A percentile compares a stretch with the other conserved stretches of the same genome.
Evolutionary conservation across 2,329 filamentous ascomycete species (phyloP).

Genomic region (Simplicillium aogashimaense): DNA sequence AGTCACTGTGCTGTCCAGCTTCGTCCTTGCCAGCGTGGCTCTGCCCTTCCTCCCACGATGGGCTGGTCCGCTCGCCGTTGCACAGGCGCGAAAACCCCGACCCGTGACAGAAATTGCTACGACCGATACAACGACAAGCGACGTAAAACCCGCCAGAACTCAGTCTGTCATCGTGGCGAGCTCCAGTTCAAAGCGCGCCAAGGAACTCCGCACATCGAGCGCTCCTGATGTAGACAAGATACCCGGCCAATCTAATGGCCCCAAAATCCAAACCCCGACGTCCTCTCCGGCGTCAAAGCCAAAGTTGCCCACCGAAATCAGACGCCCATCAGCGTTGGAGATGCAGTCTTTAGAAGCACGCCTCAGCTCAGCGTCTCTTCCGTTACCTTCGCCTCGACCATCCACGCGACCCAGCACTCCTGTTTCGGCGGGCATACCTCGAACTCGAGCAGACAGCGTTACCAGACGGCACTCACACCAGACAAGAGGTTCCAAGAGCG

Average conservation of each 20-base stretch:
- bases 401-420: slow-evolving; percentile 47
- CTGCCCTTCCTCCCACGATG: slow-evolving; percentile 66
- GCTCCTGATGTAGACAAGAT: slow-evolving; percentile 25
- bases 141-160: slow-evolving; percentile 52
- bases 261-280: slow-evolving; percentile 11
- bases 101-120: slow-evolving; percentile 17
- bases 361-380: slow-evolving; percentile 58
- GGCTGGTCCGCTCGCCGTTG: slow-evolving; percentile 72
- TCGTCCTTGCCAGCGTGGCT: slow-evolving; percentile 68
- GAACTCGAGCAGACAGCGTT: slow-evolving; percentile 34
- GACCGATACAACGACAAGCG: slow-evolving; percentile 22
- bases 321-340: slow-evolving; percentile 40
- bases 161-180: slow-evolving; percentile 52
- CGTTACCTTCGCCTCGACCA: slow-evolving; percentile 47
- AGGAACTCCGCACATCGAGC: slow-evolving; percentile 36
- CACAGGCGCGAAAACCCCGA: slow-evolving; percentile 69
- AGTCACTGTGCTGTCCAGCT: slow-evolving; percentile 70
- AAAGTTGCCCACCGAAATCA: slow-evolving; percentile 22
- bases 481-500: slow-evolving; percentile 43
- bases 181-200: slow-evolving; percentile 37
- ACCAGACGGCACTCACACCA: slow-evolving; percentile 52
- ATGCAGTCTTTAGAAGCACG: slow-evolving; percentile 47
- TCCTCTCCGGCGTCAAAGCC: slow-evolving; percentile 12
- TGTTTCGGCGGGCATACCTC: slow-evolving; percentile 41
- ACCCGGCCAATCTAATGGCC: not conserved